Percentiles rank a stretch among this genome's conserved stretches.
Conservation (phyloP, 73 alveolate species). For the Urostyla sp. region DNA sequence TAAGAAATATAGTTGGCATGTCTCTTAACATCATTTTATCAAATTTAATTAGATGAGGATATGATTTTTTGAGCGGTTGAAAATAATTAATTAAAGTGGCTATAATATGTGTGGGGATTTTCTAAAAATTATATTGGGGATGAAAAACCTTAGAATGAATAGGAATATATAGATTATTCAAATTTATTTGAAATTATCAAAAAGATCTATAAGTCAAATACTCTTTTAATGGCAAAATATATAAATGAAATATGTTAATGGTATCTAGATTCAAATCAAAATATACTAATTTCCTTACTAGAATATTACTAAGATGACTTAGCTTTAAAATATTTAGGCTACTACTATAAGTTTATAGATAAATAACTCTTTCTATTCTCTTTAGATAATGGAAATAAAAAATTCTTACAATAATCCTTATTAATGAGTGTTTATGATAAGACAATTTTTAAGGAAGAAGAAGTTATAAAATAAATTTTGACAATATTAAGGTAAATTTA, state of each 20-base stretch:
- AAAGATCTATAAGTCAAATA: too few species aligned
- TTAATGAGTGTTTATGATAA: constrained; percentile 54
- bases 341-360: constrained; percentile 30
- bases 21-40: constrained; percentile 45
- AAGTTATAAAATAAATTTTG: constrained; percentile 14
- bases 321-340: constrained; percentile 40
- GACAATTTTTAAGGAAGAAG: constrained; percentile 49
- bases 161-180: too few species aligned
- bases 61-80: constrained; percentile 28
- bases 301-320: constrained; percentile 32
- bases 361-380: constrained; percentile 43
- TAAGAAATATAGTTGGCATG: constrained; percentile 47
- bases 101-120: constrained; percentile 54
- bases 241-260: too few species aligned
- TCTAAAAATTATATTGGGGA: constrained; percentile 36
- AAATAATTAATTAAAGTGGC: constrained; percentile 15
- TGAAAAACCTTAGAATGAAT: too few species aligned
- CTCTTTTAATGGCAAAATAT: too few species aligned
- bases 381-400: constrained; percentile 46
- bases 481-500: constrained; percentile 34
- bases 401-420: constrained; percentile 38
- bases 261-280: constrained; percentile 53
- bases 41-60: constrained; percentile 34
- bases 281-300: constrained; percentile 24
- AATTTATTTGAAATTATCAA: too few species aligned